Percentiles rank a stretch among this genome's conserved stretches.
phyloP scores from a whole-genome alignment of 192 early-diverging fungal species.

The Coemansia sp. region DNA sequence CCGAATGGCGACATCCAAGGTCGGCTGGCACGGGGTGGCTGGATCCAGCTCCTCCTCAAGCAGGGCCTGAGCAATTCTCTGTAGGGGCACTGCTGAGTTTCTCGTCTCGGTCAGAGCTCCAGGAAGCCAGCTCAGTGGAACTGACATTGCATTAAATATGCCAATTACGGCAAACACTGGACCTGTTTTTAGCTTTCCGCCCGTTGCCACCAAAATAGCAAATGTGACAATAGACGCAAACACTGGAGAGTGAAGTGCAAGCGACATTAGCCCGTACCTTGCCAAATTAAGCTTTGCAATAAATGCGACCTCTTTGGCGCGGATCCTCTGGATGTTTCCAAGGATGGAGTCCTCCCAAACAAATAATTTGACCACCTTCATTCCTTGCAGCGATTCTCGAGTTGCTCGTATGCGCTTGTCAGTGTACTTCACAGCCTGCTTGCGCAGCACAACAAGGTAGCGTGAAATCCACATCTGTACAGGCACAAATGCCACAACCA shows the following conservation, averaged over 20 bases:
- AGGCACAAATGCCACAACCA: conserved; percentile 43
- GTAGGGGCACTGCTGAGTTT: conserved; percentile 38
- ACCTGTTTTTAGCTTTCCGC: conserved; percentile 27
- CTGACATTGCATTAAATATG: conserved; percentile 45
- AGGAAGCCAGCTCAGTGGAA: conserved; percentile 45
- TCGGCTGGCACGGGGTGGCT: neutral
- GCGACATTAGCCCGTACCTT: conserved; percentile 38
- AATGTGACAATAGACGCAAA: conserved; percentile 47
- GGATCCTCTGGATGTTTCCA: conserved; percentile 22
- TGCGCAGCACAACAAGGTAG: conserved; percentile 29
- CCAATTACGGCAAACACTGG: conserved; percentile 49
- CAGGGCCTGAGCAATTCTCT: conserved; percentile 28
- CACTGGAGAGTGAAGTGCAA: conserved; percentile 39
- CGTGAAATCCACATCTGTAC: conserved; percentile 45
- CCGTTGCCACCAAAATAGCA: conserved; percentile 16
- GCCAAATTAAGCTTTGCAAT: conserved; percentile 38
- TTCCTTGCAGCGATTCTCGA: conserved; percentile 58
- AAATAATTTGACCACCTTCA: conserved; percentile 68
- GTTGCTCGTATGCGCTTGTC: conserved; percentile 48
- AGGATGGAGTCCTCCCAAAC: conserved; percentile 55
- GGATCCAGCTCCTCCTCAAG: conserved; percentile 37
- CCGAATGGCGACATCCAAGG: conserved; percentile 21
- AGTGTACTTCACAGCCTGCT: conserved; percentile 23
- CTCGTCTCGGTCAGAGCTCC: conserved; percentile 38
- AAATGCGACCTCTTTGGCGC: conserved; percentile 24